A percentile compares a stretch with the other conserved stretches of the same genome.
phyloP scores from a whole-genome alignment of 2,329 filamentous ascomycete genomes.

The Phaeosphaeriaceae sp. region DNA sequence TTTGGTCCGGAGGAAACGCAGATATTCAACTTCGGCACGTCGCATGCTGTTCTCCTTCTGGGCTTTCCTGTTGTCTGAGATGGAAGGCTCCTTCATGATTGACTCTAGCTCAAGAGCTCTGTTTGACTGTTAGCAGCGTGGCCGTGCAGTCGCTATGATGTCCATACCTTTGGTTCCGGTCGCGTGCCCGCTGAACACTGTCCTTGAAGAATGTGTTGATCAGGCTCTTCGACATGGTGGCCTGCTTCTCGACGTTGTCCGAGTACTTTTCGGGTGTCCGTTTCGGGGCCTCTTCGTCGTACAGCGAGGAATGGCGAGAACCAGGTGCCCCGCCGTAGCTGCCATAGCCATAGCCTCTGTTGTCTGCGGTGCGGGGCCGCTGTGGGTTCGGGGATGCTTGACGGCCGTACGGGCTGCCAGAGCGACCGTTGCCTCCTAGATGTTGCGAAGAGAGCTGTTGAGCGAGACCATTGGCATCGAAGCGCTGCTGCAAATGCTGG shows the following conservation, averaged over 20 bases:
- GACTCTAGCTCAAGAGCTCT: conserved; percentile 93
- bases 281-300: conserved; percentile 75
- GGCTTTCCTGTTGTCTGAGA: conserved; percentile 78
- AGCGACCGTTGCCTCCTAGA: conserved; percentile 73
- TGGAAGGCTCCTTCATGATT: conserved; percentile 77
- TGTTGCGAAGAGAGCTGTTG: conserved; percentile 98
- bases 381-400: conserved; percentile 74
- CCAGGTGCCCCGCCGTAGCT: conserved; percentile 73
- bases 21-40: conserved; percentile 87
- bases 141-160: background rate
- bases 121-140: conserved; percentile 29
- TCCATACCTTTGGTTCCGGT: conserved; percentile 88
- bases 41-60: conserved; percentile 85
- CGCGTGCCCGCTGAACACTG: conserved; percentile 92
- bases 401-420: conserved; percentile 70
- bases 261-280: conserved; percentile 85
- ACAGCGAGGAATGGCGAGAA: conserved; percentile 62
- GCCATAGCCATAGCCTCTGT: conserved; percentile 64
- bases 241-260: conserved; percentile 80
- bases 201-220: conserved; percentile 92
- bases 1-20: conserved; percentile 92
- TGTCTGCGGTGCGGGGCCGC: conserved; percentile 85
- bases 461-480: conserved; percentile 85
- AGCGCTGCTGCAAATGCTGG: conserved; percentile 61
- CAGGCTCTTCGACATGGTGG: conserved; percentile 69